Percentiles rank a stretch among this genome's conserved stretches.
Conservation (phyloP, 805 yeast genomes). For the Saccharomyces cerevisiae region DNA sequence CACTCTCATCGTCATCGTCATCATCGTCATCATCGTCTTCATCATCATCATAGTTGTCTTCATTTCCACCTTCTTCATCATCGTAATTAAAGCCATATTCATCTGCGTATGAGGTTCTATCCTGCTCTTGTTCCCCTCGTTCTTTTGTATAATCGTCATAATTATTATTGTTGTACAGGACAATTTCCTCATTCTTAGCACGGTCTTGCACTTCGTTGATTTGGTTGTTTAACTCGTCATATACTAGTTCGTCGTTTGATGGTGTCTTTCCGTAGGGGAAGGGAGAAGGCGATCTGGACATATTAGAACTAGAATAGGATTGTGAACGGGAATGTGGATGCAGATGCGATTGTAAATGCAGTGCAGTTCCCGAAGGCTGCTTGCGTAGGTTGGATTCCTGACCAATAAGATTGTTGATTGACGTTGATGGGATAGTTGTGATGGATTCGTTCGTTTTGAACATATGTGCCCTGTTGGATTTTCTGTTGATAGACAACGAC, state of each 20-base stretch:
- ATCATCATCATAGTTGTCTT: slow-evolving; percentile 19
- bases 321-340: neutral
- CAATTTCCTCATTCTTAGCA: neutral
- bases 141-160: slow-evolving; percentile 5
- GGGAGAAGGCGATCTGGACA: neutral
- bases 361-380: neutral
- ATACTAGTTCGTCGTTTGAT: neutral
- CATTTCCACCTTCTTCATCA: slow-evolving; percentile 12
- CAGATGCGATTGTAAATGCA: neutral
- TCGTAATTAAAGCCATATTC: slow-evolving; percentile 11
- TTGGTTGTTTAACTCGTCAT: neutral
- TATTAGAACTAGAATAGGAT: neutral
- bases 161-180: slow-evolving; percentile 5
- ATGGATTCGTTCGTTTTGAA: slow-evolving; percentile 2
- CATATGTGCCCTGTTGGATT: slow-evolving; percentile 10
- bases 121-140: slow-evolving; percentile 14
- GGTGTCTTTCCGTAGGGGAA: neutral
- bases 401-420: neutral
- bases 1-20: slow-evolving; percentile 28
- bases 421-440: neutral
- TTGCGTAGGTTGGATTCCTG: neutral
- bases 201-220: neutral
- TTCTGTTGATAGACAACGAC: slow-evolving; percentile 22
- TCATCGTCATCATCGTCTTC: slow-evolving; percentile 30
- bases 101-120: slow-evolving; percentile 1